A percentile compares a stretch with the other conserved stretches of the same genome.
These are phyloP conservation scores for Acanthamoeba lenticulata DNA, from an alignment of 208 protist genomes.

Conservation along the genomic window DNA sequence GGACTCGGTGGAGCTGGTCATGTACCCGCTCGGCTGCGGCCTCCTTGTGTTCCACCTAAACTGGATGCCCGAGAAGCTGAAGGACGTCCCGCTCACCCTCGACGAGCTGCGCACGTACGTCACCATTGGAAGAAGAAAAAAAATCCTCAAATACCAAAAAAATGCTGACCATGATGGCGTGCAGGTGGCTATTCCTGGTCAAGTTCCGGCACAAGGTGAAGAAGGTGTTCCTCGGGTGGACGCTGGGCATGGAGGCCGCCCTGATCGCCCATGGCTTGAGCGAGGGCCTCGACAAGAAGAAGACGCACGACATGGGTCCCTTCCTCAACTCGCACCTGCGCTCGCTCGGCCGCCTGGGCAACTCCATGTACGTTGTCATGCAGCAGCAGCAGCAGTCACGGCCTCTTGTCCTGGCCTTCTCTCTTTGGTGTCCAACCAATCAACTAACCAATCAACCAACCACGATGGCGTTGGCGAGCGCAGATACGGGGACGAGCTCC, in stretches of 20 bases:
- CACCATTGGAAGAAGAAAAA: too few species aligned
- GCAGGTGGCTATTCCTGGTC: slow-evolving; percentile 35
- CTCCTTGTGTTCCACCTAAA: slow-evolving; percentile 50
- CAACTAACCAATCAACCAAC: neutral
- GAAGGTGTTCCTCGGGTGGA: slow-evolving; percentile 40
- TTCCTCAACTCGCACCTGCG: neutral
- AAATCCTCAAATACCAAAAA: too few species aligned
- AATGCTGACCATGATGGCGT: neutral
- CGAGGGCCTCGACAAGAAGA: neutral
- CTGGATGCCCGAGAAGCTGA: slow-evolving; percentile 56
- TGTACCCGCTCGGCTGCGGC: slow-evolving; percentile 25
- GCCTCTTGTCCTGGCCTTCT: neutral
- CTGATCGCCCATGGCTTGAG: neutral
- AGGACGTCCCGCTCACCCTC: slow-evolving; percentile 21
- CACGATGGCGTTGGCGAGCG: neutral
- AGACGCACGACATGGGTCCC: neutral
- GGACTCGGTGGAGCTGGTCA: slow-evolving; percentile 2
- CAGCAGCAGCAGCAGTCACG: too few species aligned
- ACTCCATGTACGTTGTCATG: slow-evolving; percentile 18
- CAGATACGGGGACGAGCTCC: slow-evolving; percentile 47
- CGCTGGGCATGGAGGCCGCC: slow-evolving; percentile 10
- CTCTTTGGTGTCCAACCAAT: neutral
- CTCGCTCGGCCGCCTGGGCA: neutral
- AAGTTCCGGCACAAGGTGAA: slow-evolving; percentile 56
- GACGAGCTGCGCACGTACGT: slow-evolving; percentile 41